Conservation (phyloP, 306 rosid species). For the Cicer yamashitae region DNA sequence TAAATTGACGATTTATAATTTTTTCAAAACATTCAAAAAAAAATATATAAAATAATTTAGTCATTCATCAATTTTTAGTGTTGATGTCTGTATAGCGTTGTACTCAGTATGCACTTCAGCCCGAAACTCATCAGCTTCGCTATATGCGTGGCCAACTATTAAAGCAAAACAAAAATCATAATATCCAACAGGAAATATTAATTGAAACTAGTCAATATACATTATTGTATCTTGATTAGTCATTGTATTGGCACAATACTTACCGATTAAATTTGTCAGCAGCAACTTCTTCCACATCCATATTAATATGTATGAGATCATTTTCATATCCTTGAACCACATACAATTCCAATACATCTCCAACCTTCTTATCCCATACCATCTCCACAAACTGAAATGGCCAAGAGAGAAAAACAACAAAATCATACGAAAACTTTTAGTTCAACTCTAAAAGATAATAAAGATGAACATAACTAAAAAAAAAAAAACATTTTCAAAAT, state of each 20-base stretch:
- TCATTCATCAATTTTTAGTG: too few relatives aligned
- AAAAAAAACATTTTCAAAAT: too few relatives aligned
- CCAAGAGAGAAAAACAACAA: background rate
- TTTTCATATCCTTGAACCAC: background rate
- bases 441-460: too few relatives aligned
- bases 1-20: too few relatives aligned
- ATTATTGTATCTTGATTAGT: too few relatives aligned
- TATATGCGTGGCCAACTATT: background rate
- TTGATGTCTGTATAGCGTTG: too few relatives aligned
- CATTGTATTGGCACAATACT: background rate
- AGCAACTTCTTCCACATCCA: slow-evolving; percentile 8
- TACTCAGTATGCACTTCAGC: too few relatives aligned
- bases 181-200: too few relatives aligned
- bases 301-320: background rate
- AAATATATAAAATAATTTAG: too few relatives aligned
- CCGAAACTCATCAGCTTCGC: background rate
- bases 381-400: slow-evolving; percentile 3
- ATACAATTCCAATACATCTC: slow-evolving; percentile 4
- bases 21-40: too few relatives aligned
- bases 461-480: too few relatives aligned
- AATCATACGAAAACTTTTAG: too few relatives aligned
- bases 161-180: background rate
- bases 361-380: slow-evolving; percentile 6
- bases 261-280: background rate
- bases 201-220: background rate